Conservation (phyloP, 192 early-diverging fungal genomes). For the Umbelopsis isabellina region DNA sequence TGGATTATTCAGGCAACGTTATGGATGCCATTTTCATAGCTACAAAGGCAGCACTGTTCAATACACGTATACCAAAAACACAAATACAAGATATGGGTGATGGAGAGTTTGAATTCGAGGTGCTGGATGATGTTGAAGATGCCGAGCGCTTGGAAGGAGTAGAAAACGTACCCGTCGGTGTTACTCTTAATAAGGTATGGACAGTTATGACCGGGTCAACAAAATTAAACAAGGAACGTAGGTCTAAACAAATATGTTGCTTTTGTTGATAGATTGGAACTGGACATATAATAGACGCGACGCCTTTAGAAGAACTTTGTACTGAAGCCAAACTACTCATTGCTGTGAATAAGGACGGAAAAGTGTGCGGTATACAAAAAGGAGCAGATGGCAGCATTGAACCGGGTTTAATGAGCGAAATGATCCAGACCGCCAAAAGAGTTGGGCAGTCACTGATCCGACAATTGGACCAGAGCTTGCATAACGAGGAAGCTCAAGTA, state of each 20-base stretch:
- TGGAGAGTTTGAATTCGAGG: conserved; percentile 87
- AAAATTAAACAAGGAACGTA: too few species aligned
- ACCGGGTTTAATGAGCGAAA: conserved; percentile 75
- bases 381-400: conserved; percentile 73
- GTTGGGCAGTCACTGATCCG: conserved; percentile 52
- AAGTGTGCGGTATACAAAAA: conserved; percentile 90
- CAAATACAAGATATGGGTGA: conserved; percentile 79
- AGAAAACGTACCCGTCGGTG: conserved; percentile 78
- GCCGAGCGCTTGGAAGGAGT: conserved; percentile 76
- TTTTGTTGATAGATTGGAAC: conserved; percentile 68
- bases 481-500: conserved; percentile 49
- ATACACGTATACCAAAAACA: conserved; percentile 85
- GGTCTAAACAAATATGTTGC: not conserved
- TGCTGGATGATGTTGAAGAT: conserved; percentile 89
- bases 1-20: conserved; percentile 89
- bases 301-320: conserved; percentile 87
- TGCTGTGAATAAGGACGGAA: conserved; percentile 77
- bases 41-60: conserved; percentile 83
- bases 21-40: conserved; percentile 87
- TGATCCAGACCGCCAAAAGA: conserved; percentile 68
- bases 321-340: conserved; percentile 80
- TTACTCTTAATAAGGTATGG: conserved; percentile 83
- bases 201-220: not conserved
- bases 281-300: conserved; percentile 85
- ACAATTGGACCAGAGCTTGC: conserved; percentile 49